Evolutionary conservation across 495 filamentous ascomycete genomes (phyloP).

Genomic region (Articulospora tetracladia): DNA sequence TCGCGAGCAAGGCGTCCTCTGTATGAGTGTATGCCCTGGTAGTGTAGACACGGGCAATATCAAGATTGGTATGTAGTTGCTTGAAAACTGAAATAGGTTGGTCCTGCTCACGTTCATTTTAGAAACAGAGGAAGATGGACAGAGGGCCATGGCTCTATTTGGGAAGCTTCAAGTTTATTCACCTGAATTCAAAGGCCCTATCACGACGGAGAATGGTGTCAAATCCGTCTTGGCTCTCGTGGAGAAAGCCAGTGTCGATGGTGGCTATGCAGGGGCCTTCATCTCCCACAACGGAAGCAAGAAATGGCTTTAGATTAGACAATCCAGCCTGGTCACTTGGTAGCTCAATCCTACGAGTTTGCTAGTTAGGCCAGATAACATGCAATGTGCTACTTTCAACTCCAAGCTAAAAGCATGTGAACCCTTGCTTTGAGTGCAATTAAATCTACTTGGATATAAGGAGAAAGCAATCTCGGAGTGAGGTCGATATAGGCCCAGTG

Average conservation of each 20-base stretch:
- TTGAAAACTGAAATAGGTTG: constrained; percentile 6
- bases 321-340: too few relatives aligned
- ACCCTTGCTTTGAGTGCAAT: too few relatives aligned
- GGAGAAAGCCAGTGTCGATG: constrained; percentile 20
- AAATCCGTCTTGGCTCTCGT: constrained; percentile 33
- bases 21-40: constrained; percentile 48
- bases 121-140: constrained; percentile 32
- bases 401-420: too few relatives aligned
- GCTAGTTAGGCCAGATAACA: too few relatives aligned
- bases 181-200: constrained; percentile 38
- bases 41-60: constrained; percentile 33
- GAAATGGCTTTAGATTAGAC: constrained; percentile 19
- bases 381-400: too few relatives aligned
- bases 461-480: too few relatives aligned
- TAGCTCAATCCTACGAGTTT: too few relatives aligned
- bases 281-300: constrained; percentile 21
- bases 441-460: too few relatives aligned
- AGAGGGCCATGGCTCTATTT: constrained; percentile 25
- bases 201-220: constrained; percentile 31
- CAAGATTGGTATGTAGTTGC: constrained; percentile 12
- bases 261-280: constrained; percentile 22
- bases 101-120: constrained; percentile 18
- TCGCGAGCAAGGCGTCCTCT: constrained; percentile 42
- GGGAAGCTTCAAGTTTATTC: constrained; percentile 33
- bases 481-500: too few relatives aligned